A percentile compares a stretch with the other conserved stretches of the same genome.
Conservation (phyloP, 2,329 filamentous ascomycete genomes). For the Penicillium digitatum region DNA sequence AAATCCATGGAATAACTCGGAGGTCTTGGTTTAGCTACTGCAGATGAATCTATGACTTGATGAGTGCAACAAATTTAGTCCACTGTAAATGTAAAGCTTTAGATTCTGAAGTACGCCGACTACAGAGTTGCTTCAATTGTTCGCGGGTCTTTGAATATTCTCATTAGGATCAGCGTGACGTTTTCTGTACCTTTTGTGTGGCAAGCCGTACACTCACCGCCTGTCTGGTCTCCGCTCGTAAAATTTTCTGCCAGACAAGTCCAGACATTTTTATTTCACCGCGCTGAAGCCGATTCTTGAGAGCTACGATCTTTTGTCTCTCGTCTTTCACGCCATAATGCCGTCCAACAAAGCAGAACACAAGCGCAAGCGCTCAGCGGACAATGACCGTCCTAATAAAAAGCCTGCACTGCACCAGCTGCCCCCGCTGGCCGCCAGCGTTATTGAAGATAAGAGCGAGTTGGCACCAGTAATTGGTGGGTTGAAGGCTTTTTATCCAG, state of each 20-base stretch:
- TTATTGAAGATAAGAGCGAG: slow-evolving; percentile 47
- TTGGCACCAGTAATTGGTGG: slow-evolving; percentile 51
- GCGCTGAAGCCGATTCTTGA: slow-evolving; percentile 10
- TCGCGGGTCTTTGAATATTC: neutral
- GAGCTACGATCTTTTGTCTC: slow-evolving; percentile 3
- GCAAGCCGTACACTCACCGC: slow-evolving; percentile 21
- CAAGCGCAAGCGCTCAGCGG: slow-evolving; percentile 51
- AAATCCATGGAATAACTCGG: slow-evolving; percentile 28
- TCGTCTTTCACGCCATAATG: slow-evolving; percentile 24
- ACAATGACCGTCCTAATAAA: slow-evolving; percentile 47
- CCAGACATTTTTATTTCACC: slow-evolving; percentile 22
- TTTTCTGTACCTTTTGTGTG: slow-evolving; percentile 12
- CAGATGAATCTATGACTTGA: slow-evolving; percentile 27
- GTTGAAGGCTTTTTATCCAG: slow-evolving; percentile 6
- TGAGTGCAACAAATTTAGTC: slow-evolving; percentile 12
- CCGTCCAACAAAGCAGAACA: slow-evolving; percentile 40
- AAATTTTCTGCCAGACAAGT: slow-evolving; percentile 25
- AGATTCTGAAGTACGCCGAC: neutral
- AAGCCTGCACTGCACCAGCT: slow-evolving; percentile 43
- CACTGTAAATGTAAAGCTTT: neutral
- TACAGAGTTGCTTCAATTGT: neutral
- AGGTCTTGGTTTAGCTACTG: slow-evolving; percentile 26
- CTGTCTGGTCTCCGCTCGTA: slow-evolving; percentile 19
- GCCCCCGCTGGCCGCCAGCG: slow-evolving; percentile 43
- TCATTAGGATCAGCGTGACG: neutral